Percentiles rank a stretch among this genome's conserved stretches.
phyloP scores from a whole-genome alignment of 345 rosid species.

The Arabidopsis arenosa region DNA sequence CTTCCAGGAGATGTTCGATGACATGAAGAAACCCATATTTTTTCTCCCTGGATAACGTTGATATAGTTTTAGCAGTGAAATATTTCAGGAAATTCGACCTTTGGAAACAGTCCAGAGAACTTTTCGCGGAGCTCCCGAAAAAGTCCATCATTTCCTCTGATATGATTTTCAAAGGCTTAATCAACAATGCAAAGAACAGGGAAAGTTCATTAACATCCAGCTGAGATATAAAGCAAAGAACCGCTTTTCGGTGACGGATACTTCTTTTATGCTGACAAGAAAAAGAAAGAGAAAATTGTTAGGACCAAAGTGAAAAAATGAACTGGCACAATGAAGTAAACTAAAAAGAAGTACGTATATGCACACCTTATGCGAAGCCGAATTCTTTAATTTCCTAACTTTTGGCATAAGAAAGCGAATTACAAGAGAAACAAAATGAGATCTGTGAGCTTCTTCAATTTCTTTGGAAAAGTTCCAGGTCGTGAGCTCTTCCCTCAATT shows the following conservation, averaged over 20 bases:
- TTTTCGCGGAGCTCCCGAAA: conserved; percentile 46
- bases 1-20: conserved; percentile 61
- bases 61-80: conserved; percentile 59
- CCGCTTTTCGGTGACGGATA: conserved; percentile 64
- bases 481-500: conserved; percentile 70
- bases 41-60: conserved; percentile 63
- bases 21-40: conserved; percentile 78
- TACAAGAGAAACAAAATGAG: conserved; percentile 63
- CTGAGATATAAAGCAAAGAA: conserved; percentile 75
- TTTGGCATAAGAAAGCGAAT: conserved; percentile 72
- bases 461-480: conserved; percentile 80
- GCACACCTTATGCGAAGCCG: conserved; percentile 71
- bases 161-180: conserved; percentile 67
- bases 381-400: conserved; percentile 72
- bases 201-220: conserved; percentile 70
- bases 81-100: conserved; percentile 50
- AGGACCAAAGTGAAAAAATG: conserved; percentile 6
- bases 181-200: conserved; percentile 70
- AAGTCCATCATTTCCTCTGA: conserved; percentile 52
- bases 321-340: conserved; percentile 2
- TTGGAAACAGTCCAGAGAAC: conserved; percentile 51
- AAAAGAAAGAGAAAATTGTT: not conserved
- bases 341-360: not conserved
- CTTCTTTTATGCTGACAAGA: conserved; percentile 61
- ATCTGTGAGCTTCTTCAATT: conserved; percentile 69